Conservation (phyloP, 169 alveolate genomes). For the Neospora caninum region DNA sequence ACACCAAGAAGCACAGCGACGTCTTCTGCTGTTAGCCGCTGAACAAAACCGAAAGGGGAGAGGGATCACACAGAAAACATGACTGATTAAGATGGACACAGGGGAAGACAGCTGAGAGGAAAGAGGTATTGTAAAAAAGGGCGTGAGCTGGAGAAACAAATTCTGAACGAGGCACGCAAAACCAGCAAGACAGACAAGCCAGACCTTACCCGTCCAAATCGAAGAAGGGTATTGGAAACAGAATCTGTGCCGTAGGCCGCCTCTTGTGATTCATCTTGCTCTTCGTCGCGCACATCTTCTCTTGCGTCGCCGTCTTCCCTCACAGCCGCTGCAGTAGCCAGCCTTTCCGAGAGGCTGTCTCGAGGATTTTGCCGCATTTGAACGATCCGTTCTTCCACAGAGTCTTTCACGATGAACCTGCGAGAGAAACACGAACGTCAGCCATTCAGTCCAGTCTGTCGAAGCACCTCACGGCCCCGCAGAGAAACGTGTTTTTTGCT, state of each 20-base stretch:
- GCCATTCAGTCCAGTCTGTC: too few species aligned
- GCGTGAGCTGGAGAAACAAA: too few species aligned
- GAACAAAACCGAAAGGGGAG: background rate
- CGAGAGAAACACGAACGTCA: too few species aligned
- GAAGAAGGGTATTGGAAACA: background rate
- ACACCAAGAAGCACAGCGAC: conserved; percentile 19
- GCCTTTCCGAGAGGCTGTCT: background rate
- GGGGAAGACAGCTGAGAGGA: background rate
- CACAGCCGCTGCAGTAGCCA: background rate
- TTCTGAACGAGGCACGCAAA: too few species aligned
- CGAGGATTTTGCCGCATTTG: conserved; percentile 34
- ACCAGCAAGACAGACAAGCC: background rate
- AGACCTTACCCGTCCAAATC: background rate
- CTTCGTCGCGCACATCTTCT: background rate
- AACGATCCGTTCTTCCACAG: conserved; percentile 62
- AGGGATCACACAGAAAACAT: too few species aligned
- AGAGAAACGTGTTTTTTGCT: too few species aligned
- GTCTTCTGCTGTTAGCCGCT: background rate
- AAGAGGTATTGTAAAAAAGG: background rate
- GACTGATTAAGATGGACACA: background rate
- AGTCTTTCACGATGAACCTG: conserved; percentile 67
- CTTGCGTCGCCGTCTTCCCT: background rate
- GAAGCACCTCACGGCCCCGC: too few species aligned
- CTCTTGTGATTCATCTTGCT: background rate
- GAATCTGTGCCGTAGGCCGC: background rate